phyloP scores from a whole-genome alignment of 495 filamentous ascomycete species.

The Margaritispora aquatica region DNA sequence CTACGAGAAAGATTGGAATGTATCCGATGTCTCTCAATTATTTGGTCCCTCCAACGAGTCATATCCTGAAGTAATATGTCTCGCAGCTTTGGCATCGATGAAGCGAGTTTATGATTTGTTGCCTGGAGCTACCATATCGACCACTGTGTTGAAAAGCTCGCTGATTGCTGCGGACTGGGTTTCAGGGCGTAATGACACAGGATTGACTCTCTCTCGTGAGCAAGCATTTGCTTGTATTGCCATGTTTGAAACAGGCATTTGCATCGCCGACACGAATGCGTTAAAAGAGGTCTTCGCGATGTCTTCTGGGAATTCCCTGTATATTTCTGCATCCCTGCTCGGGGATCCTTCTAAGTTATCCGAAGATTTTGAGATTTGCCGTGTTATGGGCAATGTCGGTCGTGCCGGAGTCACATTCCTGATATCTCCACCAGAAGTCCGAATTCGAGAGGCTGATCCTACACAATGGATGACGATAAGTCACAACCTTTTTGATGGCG shows the following conservation, averaged over 20 bases:
- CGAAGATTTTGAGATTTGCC: conserved; percentile 6
- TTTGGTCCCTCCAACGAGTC: too few relatives aligned
- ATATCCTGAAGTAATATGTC: too few relatives aligned
- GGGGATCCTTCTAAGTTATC: conserved; percentile 23
- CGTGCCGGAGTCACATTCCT: conserved; percentile 28
- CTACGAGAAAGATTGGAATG: too few relatives aligned
- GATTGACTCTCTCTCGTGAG: neutral
- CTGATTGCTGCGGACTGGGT: neutral
- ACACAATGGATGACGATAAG: conserved; percentile 23
- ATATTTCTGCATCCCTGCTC: conserved; percentile 23
- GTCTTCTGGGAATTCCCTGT: conserved; percentile 29
- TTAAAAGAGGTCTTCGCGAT: conserved; percentile 27
- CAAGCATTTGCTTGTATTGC: conserved; percentile 26
- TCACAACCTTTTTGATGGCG: conserved; percentile 28
- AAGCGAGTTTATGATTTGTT: conserved; percentile 13
- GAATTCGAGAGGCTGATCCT: conserved; percentile 6
- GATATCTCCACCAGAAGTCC: conserved; percentile 23
- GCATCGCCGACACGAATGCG: conserved; percentile 19
- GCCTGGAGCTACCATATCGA: conserved; percentile 20
- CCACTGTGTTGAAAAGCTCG: neutral
- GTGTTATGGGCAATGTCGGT: conserved; percentile 32
- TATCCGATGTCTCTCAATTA: too few relatives aligned
- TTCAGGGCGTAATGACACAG: neutral
- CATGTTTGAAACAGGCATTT: conserved; percentile 27
- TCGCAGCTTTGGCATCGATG: conserved; percentile 16